Evolutionary conservation across 1,284 basidiomycete species (phyloP).

Genomic region (Termitomyces sp.): DNA sequence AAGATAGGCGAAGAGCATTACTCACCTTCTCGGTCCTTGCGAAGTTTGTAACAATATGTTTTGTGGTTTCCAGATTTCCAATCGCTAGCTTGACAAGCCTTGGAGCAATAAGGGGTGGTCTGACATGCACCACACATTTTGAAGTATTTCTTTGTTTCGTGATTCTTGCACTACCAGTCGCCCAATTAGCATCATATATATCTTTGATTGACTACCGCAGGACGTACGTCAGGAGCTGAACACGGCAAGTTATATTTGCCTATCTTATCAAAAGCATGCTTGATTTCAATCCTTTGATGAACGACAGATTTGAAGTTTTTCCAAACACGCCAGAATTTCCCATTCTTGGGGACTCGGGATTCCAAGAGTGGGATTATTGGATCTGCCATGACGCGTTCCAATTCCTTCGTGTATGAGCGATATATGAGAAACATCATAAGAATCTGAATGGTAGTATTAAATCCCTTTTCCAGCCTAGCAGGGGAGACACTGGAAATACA

Average conservation of each 20-base stretch:
- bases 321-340: conserved; percentile 5
- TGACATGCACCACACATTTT: conserved; percentile 10
- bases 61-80: conserved; percentile 12
- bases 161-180: conserved; percentile 5
- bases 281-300: background rate
- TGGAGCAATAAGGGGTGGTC: conserved; percentile 12
- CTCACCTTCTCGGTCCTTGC: conserved; percentile 6
- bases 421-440: conserved; percentile 9
- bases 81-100: conserved; percentile 10
- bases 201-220: background rate
- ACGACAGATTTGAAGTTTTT: background rate
- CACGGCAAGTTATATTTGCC: conserved; percentile 13
- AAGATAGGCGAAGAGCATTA: background rate
- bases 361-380: conserved; percentile 4
- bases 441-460: background rate
- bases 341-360: background rate
- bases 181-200: background rate
- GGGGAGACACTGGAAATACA: background rate
- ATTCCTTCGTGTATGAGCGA: conserved; percentile 7
- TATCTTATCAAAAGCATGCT: conserved; percentile 9
- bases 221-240: conserved; percentile 5
- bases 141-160: conserved; percentile 5
- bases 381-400: conserved; percentile 7
- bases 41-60: conserved; percentile 4
- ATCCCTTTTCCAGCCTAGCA: background rate